Conservation (phyloP, 2,329 filamentous ascomycete species). For the Xylariaceae sp. region DNA sequence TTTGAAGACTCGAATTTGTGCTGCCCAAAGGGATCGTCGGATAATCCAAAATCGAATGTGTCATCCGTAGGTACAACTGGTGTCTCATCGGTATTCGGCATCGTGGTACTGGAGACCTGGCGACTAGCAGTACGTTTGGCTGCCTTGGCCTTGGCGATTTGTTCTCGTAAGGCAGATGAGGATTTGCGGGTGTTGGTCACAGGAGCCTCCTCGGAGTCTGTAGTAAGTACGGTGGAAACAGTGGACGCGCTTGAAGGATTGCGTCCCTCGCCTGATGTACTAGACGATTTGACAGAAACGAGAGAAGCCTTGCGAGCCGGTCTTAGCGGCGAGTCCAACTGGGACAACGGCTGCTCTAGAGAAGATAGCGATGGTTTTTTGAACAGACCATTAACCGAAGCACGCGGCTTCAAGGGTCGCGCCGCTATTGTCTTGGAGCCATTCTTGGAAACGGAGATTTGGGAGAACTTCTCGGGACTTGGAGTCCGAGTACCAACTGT, state of each 20-base stretch:
- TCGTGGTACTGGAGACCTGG: slow-evolving; percentile 24
- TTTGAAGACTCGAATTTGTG: slow-evolving; percentile 51
- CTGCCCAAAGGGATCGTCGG: slow-evolving; percentile 69
- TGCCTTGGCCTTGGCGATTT: slow-evolving; percentile 89
- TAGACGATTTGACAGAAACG: slow-evolving; percentile 34
- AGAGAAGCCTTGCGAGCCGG: slow-evolving; percentile 35
- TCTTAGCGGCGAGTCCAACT: slow-evolving; percentile 22
- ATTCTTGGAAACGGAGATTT: slow-evolving; percentile 31
- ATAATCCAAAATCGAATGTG: slow-evolving; percentile 55
- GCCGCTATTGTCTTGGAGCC: slow-evolving; percentile 44
- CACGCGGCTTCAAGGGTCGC: slow-evolving; percentile 44
- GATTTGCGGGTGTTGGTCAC: slow-evolving; percentile 52
- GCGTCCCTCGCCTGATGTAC: slow-evolving; percentile 32
- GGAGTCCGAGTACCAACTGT: slow-evolving; percentile 27
- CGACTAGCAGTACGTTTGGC: slow-evolving; percentile 57
- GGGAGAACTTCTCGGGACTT: slow-evolving; percentile 34
- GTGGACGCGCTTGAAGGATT: slow-evolving; percentile 33
- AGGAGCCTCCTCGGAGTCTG: slow-evolving; percentile 31
- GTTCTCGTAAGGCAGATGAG: slow-evolving; percentile 77
- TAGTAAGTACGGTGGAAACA: slow-evolving; percentile 33
- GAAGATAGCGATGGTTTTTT: slow-evolving; percentile 50
- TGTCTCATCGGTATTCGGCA: slow-evolving; percentile 23
- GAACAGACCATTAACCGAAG: slow-evolving; percentile 50
- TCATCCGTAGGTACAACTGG: slow-evolving; percentile 44
- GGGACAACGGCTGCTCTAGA: slow-evolving; percentile 26